Conservation (phyloP, 2,329 filamentous ascomycete species). For the Xylaria sp. region DNA sequence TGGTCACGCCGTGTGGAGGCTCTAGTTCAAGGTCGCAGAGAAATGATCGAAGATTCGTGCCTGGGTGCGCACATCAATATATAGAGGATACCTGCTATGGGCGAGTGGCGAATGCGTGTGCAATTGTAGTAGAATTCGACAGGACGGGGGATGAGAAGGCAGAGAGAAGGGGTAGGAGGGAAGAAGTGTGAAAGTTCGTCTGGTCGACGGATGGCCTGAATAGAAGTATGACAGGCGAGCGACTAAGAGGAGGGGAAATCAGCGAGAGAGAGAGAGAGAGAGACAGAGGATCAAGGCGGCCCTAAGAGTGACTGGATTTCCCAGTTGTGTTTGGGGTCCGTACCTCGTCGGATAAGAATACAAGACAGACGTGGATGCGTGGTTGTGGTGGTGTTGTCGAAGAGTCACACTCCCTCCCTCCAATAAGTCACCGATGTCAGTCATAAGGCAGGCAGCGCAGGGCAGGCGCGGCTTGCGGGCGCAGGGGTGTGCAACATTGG, state of each 20-base stretch:
- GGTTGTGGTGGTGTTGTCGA: constrained; percentile 35
- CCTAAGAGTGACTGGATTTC: background rate
- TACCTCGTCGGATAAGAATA: constrained; percentile 27
- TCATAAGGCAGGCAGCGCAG: constrained; percentile 33
- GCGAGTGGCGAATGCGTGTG: background rate
- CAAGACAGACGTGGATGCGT: constrained; percentile 33
- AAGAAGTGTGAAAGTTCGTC: background rate
- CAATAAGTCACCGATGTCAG: constrained; percentile 32
- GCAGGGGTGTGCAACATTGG: constrained; percentile 30
- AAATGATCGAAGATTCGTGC: background rate
- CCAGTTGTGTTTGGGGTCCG: constrained; percentile 23
- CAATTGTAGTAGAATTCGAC: background rate
- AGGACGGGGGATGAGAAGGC: constrained; percentile 2
- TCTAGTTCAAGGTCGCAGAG: background rate
- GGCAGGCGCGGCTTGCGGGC: constrained; percentile 34
- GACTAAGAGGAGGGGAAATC: background rate
- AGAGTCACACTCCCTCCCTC: constrained; percentile 36
- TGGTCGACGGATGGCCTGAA: constrained; percentile 5
- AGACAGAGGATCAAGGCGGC: constrained; percentile 6
- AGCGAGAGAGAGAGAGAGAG: constrained; percentile 7
- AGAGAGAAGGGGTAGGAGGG: constrained; percentile 9
- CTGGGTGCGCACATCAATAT: constrained; percentile 4
- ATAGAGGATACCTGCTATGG: background rate
- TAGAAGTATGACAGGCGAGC: constrained; percentile 4
- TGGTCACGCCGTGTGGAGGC: constrained; percentile 24